A percentile compares a stretch with the other conserved stretches of the same genome.
Conservation (phyloP, 495 filamentous ascomycete species). For the Patellaria atrata region DNA sequence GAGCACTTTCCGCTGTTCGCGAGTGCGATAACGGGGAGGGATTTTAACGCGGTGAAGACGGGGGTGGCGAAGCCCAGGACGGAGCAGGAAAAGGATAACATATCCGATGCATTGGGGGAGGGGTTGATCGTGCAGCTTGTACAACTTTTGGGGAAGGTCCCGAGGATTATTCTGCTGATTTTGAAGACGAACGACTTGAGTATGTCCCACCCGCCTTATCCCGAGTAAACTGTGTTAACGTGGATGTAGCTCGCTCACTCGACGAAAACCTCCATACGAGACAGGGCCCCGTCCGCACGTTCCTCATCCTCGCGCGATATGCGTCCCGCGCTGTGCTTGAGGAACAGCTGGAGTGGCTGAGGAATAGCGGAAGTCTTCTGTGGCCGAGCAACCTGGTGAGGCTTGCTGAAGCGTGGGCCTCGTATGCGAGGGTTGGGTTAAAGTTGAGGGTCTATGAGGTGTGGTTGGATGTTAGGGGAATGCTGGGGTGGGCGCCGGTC, state of each 20-base stretch:
- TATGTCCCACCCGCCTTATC: slow-evolving; percentile 25
- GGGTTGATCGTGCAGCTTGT: slow-evolving; percentile 80
- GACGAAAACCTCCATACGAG: slow-evolving; percentile 89
- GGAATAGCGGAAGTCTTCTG: slow-evolving; percentile 40
- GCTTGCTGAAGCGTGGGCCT: slow-evolving; percentile 42
- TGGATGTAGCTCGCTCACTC: slow-evolving; percentile 52
- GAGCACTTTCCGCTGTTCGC: slow-evolving; percentile 94
- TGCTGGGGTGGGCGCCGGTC: slow-evolving; percentile 22
- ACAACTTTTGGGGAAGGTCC: slow-evolving; percentile 76
- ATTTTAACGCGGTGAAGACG: slow-evolving; percentile 58
- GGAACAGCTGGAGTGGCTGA: slow-evolving; percentile 65
- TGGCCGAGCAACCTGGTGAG: slow-evolving; percentile 40
- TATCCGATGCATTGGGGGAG: slow-evolving; percentile 68
- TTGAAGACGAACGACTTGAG: slow-evolving; percentile 97
- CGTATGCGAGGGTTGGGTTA: slow-evolving; percentile 46
- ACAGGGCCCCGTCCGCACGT: slow-evolving; percentile 74
- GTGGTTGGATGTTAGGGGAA: slow-evolving; percentile 39
- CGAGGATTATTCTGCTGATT: slow-evolving; percentile 82
- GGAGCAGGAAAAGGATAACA: slow-evolving; percentile 61
- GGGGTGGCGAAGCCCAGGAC: slow-evolving; percentile 48
- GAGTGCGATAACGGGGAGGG: slow-evolving; percentile 87
- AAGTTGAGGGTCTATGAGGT: slow-evolving; percentile 50
- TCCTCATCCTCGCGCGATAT: slow-evolving; percentile 88
- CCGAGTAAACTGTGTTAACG: slow-evolving; percentile 1
- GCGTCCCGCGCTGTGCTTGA: slow-evolving; percentile 78